Evolutionary conservation across 2,329 filamentous ascomycete species (phyloP).

Genomic region (Penicillium thymicola): DNA sequence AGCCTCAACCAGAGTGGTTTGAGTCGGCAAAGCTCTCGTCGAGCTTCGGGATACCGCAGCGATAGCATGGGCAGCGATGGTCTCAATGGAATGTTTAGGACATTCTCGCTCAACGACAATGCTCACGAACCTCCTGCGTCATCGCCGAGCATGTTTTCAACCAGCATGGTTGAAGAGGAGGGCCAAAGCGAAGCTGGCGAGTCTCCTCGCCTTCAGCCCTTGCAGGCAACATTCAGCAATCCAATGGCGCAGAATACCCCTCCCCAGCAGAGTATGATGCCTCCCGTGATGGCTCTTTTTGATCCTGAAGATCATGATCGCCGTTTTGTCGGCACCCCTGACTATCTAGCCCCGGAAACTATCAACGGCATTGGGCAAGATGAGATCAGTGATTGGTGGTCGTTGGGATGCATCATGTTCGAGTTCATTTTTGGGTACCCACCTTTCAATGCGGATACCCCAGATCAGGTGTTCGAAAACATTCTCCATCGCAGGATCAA

Average conservation of each 20-base stretch:
- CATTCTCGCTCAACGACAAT: slow-evolving; percentile 68
- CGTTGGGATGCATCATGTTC: slow-evolving; percentile 95
- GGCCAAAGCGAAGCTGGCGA: slow-evolving; percentile 66
- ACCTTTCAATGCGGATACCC: slow-evolving; percentile 85
- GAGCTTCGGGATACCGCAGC: slow-evolving; percentile 78
- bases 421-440: slow-evolving; percentile 92
- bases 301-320: slow-evolving; percentile 91
- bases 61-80: slow-evolving; percentile 90
- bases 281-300: slow-evolving; percentile 88
- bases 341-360: slow-evolving; percentile 95
- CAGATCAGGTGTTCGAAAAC: slow-evolving; percentile 94
- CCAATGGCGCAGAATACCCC: slow-evolving; percentile 41
- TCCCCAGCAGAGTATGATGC: slow-evolving; percentile 71
- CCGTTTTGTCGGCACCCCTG: slow-evolving; percentile 92
- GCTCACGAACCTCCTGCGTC: slow-evolving; percentile 44
- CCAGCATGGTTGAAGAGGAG: slow-evolving; percentile 67
- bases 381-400: slow-evolving; percentile 99
- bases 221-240: slow-evolving; percentile 60
- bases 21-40: slow-evolving; percentile 60
- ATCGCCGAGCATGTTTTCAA: slow-evolving; percentile 32
- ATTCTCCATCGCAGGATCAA: slow-evolving; percentile 85
- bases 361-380: slow-evolving; percentile 94
- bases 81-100: slow-evolving; percentile 75
- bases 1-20: slow-evolving; percentile 56
- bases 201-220: slow-evolving; percentile 71